phyloP scores from a whole-genome alignment of 2,329 filamentous ascomycete genomes.

The Massarina eburnea region DNA sequence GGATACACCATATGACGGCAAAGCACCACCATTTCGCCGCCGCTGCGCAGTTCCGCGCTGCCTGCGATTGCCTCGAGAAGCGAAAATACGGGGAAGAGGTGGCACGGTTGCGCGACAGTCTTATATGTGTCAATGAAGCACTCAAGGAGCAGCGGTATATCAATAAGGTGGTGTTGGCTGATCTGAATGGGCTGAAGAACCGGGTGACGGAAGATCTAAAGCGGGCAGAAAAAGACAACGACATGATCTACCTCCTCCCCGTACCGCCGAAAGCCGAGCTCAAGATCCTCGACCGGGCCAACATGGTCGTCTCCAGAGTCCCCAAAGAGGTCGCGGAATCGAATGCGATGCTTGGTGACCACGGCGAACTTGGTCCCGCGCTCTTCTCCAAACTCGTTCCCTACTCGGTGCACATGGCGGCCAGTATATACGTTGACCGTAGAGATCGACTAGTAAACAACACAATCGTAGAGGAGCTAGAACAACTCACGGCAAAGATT shows the following conservation, averaged over 20 bases:
- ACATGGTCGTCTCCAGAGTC: constrained; percentile 79
- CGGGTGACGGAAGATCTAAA: constrained; percentile 86
- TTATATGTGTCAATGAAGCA: constrained; percentile 81
- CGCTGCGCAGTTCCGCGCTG: constrained; percentile 88
- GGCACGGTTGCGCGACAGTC: constrained; percentile 77
- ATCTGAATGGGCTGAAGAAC: constrained; percentile 79
- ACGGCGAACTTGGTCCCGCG: constrained; percentile 77
- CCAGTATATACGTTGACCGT: constrained; percentile 91
- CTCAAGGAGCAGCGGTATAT: constrained; percentile 82
- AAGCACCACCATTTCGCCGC: constrained; percentile 98
- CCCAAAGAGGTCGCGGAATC: constrained; percentile 83
- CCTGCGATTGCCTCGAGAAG: constrained; percentile 90
- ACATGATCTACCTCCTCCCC: constrained; percentile 86
- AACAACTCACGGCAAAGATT: constrained; percentile 75
- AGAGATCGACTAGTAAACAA: constrained; percentile 89
- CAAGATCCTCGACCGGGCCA: constrained; percentile 79
- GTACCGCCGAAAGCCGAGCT: constrained; percentile 89
- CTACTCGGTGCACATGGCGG: constrained; percentile 91
- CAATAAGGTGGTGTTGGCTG: constrained; percentile 77
- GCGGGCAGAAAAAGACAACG: constrained; percentile 92
- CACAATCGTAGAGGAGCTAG: constrained; percentile 81
- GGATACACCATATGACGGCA: constrained; percentile 97
- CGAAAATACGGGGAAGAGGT: constrained; percentile 94
- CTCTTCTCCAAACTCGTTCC: constrained; percentile 91
- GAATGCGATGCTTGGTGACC: constrained; percentile 76